These are phyloP conservation scores for Neurospora tetraspora DNA, from an alignment of 495 filamentous ascomycete genomes.

Conservation along the genomic window DNA sequence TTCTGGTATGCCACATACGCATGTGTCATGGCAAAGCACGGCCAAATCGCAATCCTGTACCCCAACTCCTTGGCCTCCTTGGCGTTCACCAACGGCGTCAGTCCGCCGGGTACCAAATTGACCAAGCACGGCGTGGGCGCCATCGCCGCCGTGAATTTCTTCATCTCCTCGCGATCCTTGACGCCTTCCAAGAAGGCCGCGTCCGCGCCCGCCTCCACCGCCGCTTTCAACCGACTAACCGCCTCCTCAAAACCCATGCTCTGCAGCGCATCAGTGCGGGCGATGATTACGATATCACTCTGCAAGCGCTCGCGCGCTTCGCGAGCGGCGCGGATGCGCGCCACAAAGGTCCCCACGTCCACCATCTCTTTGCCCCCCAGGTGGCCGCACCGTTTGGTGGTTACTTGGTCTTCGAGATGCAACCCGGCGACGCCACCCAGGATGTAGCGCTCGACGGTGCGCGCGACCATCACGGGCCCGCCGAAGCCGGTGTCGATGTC, in stretches of 20 bases:
- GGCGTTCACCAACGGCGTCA: slow-evolving; percentile 44
- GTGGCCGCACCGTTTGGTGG: slow-evolving; percentile 57
- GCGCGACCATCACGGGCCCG: slow-evolving; percentile 52
- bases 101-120: slow-evolving; percentile 55
- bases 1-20: slow-evolving; percentile 43
- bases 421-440: slow-evolving; percentile 59
- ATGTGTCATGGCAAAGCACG: slow-evolving; percentile 40
- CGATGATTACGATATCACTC: slow-evolving; percentile 57
- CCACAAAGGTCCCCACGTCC: slow-evolving; percentile 36
- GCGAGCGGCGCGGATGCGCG: slow-evolving; percentile 42
- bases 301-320: slow-evolving; percentile 25
- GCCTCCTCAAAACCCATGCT: slow-evolving; percentile 53
- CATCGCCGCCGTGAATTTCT: not conserved
- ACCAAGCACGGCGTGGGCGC: slow-evolving; percentile 42
- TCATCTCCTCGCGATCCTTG: slow-evolving; percentile 40
- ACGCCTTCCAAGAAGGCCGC: slow-evolving; percentile 58
- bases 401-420: slow-evolving; percentile 64
- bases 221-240: slow-evolving; percentile 42
- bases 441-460: slow-evolving; percentile 51
- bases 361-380: slow-evolving; percentile 54
- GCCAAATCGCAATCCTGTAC: slow-evolving; percentile 54
- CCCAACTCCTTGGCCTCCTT: slow-evolving; percentile 50
- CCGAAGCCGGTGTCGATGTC: slow-evolving; percentile 61
- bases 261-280: slow-evolving; percentile 59
- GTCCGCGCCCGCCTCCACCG: slow-evolving; percentile 50